Evolutionary conservation across 2,329 filamentous ascomycete species (phyloP).

Genomic region (Microsporum audouinii): DNA sequence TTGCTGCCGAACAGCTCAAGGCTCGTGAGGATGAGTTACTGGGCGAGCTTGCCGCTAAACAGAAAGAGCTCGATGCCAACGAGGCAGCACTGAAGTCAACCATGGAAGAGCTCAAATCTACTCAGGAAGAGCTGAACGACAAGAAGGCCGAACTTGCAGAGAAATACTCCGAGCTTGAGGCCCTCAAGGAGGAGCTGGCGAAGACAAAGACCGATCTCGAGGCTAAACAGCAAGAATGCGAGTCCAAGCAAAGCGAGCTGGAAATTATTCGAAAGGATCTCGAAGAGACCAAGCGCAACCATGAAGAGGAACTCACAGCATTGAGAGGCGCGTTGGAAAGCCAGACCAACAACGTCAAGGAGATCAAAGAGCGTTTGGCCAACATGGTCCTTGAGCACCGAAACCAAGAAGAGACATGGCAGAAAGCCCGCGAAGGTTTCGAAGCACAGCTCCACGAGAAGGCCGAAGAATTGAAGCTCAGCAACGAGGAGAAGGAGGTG

Average conservation of each 20-base stretch:
- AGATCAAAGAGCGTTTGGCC: slow-evolving; percentile 20
- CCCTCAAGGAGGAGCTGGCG: slow-evolving; percentile 22
- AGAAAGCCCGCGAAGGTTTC: slow-evolving; percentile 22
- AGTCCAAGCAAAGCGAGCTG: slow-evolving; percentile 15
- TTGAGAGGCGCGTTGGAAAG: slow-evolving; percentile 14
- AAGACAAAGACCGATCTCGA: slow-evolving; percentile 24
- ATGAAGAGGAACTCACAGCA: slow-evolving; percentile 15
- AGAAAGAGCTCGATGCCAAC: slow-evolving; percentile 19
- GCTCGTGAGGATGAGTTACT: slow-evolving; percentile 35
- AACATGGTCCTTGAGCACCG: slow-evolving; percentile 20
- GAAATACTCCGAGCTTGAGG: slow-evolving; percentile 16
- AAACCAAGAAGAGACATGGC: slow-evolving; percentile 26
- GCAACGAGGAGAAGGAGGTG: slow-evolving; percentile 25
- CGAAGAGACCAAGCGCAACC: slow-evolving; percentile 21
- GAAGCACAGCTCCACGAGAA: slow-evolving; percentile 30
- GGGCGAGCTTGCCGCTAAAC: slow-evolving; percentile 26
- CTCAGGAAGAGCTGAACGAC: slow-evolving; percentile 20
- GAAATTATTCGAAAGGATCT: slow-evolving; percentile 22
- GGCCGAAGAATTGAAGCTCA: slow-evolving; percentile 34
- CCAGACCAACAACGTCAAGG: slow-evolving; percentile 13
- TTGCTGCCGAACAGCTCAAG: slow-evolving; percentile 28
- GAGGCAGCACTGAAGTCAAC: slow-evolving; percentile 17
- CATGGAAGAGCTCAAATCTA: slow-evolving; percentile 10
- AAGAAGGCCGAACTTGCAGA: slow-evolving; percentile 16
- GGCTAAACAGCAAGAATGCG: slow-evolving; percentile 14